Base-by-base conservation (phyloP, 2,329 filamentous ascomycete species). In the Penicillium vulpinum region DNA sequence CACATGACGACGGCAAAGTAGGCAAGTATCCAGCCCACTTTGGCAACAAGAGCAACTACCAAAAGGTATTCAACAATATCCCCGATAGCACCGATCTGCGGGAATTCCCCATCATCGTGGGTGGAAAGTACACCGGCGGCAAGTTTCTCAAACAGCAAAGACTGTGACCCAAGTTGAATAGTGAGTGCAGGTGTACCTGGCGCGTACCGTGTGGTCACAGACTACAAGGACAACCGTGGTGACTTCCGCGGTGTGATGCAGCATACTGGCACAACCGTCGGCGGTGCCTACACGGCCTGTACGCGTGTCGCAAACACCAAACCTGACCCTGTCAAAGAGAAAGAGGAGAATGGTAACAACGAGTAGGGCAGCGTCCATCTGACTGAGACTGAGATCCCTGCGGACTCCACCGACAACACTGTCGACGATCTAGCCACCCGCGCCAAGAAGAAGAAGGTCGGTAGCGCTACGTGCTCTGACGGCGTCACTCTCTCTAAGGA, bases 241-340 rank as follows among this genome's bases (percentile, higher is more conserved):
- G 56, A 51, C 29, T 59, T 59, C 46, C 52, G 52, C 21, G 56
- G 56, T 56, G 53, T 59, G 46, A 59, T 59, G 52, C 56, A 59
- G 53, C 56, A 59, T 51, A 56, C 56, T 21, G 56, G 56, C 7
- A 38, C 56, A 24, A 49, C 56, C n/a, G 31, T 51, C 16, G 56
- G 56, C 0, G 56, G 56, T 9, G 56, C 52, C n/a, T 59, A 59
- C 22, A 51, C 52, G 18, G 56, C 56, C 39, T 59, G 56, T 53
- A 57, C 55, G 5, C 55, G 50, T 2, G 35, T 53, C 41, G 13
- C 29, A 13, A 13, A 11, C 10, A 10, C 29, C 29, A 31, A 31
- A 11, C 29, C 29, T 31, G 52, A 44, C 21, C 39, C 22, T 11
- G 29, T 10, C 36, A 57, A 54, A 43, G 26, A 48, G 36, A 43